Evolutionary conservation across 805 yeast genomes (phyloP).

Genomic region (Danielozyma ontarioensis): DNA sequence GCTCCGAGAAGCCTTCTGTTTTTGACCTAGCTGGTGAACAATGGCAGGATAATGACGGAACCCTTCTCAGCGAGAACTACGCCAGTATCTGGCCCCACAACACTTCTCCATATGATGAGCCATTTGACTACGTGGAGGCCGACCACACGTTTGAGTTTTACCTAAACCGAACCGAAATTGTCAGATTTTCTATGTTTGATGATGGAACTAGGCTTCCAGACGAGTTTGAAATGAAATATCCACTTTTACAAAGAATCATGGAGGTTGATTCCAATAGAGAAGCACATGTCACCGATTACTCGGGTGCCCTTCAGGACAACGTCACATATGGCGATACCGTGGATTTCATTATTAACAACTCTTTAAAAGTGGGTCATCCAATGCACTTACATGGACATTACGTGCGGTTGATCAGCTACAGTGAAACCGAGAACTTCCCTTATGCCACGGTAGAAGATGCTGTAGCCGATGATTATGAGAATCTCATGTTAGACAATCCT

Average conservation of each 20-base stretch:
- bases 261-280: constrained; percentile 4
- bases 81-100: constrained; percentile 11
- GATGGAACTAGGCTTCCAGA: constrained; percentile 11
- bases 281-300: constrained; percentile 6
- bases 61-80: constrained; percentile 6
- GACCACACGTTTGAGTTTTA: constrained; percentile 22
- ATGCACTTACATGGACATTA: constrained; percentile 32
- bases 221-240: constrained; percentile 21
- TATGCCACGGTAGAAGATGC: constrained; percentile 22
- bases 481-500: constrained; percentile 14
- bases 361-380: constrained; percentile 25
- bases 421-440: constrained; percentile 17
- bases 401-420: constrained; percentile 22
- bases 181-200: constrained; percentile 20
- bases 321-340: constrained; percentile 23
- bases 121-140: constrained; percentile 6
- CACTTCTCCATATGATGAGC: constrained; percentile 12
- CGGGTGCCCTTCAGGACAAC: constrained; percentile 8
- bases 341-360: constrained; percentile 26
- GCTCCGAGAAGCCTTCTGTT: constrained; percentile 3
- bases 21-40: constrained; percentile 11
- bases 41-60: constrained; percentile 19
- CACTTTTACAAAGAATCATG: constrained; percentile 11
- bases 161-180: constrained; percentile 25
- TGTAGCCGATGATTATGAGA: constrained; percentile 8